These are phyloP conservation scores for Neurospora africana DNA, from an alignment of 495 filamentous ascomycete genomes.

Conservation along the genomic window DNA sequence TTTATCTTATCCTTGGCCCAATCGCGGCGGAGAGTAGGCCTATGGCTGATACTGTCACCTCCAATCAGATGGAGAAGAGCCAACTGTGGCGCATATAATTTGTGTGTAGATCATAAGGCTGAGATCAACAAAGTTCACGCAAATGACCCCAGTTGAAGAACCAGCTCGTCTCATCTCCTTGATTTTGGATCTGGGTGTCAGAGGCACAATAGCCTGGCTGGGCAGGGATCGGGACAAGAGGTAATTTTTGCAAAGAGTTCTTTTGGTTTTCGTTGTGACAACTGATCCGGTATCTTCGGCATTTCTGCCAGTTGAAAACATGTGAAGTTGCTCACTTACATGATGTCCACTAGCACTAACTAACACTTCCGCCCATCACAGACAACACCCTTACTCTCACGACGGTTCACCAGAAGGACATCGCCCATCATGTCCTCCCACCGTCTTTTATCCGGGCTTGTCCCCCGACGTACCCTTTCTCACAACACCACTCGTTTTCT, in stretches of 20 bases:
- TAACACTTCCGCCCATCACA: not conserved
- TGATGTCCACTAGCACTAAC: not conserved
- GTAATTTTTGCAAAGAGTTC: not conserved
- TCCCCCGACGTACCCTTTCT: conserved; percentile 7
- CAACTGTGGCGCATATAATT: not conserved
- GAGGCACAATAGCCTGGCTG: not conserved
- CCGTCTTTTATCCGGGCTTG: conserved; percentile 6
- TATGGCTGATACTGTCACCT: not conserved
- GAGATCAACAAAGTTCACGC: not conserved
- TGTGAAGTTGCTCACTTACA: not conserved
- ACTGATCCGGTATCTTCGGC: not conserved
- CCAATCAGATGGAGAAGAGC: not conserved
- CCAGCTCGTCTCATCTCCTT: not conserved
- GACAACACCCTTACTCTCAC: not conserved
- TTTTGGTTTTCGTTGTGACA: not conserved
- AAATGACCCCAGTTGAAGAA: not conserved
- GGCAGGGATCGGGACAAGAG: not conserved
- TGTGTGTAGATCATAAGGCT: not conserved
- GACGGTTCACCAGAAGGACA: not conserved
- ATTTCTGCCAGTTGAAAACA: not conserved
- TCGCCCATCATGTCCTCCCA: conserved; percentile 6
- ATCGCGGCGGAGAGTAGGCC: not conserved
- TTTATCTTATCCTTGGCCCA: not conserved
- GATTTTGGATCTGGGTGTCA: not conserved
- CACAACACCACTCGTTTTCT: not conserved